These are phyloP conservation scores for Yamadazyma mexicana DNA, from an alignment of 1,139 yeast species.

Conservation along the genomic window DNA sequence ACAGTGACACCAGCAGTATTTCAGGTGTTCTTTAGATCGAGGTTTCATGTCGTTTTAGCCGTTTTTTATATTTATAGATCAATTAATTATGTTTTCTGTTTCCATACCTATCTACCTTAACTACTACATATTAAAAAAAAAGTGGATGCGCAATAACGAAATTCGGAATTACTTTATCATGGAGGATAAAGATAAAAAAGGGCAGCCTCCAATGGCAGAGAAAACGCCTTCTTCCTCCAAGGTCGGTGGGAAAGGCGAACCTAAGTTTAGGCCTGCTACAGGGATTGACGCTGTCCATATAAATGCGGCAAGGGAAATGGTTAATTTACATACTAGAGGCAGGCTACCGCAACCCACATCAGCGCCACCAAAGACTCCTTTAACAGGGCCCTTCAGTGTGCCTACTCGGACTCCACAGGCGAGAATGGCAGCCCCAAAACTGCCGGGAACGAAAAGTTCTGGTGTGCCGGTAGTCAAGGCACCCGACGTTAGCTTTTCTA, in stretches of 20 bases:
- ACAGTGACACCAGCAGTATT: conserved; percentile 11
- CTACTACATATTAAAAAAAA: neutral
- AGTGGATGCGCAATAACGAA: conserved; percentile 1
- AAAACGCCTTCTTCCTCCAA: neutral
- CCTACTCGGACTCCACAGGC: neutral
- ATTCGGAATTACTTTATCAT: neutral
- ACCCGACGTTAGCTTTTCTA: neutral
- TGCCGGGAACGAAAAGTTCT: neutral
- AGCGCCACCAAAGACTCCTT: neutral
- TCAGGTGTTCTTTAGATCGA: neutral
- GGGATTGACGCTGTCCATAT: conserved; percentile 59
- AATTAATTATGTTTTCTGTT: no score
- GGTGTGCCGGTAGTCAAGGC: neutral
- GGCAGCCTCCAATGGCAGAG: neutral
- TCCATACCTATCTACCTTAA: no score
- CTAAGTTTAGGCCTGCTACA: neutral
- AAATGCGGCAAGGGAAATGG: conserved; percentile 67
- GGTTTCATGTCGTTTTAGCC: no score
- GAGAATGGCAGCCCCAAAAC: neutral
- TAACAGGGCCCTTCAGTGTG: neutral
- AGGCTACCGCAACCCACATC: conserved; percentile 25
- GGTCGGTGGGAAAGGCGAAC: neutral
- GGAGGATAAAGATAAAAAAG: neutral
- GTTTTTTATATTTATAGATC: no score
- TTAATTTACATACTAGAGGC: conserved; percentile 39